These are phyloP conservation scores for Trametes sanguinea DNA, from an alignment of 768 basidiomycete genomes.

Conservation along the genomic window DNA sequence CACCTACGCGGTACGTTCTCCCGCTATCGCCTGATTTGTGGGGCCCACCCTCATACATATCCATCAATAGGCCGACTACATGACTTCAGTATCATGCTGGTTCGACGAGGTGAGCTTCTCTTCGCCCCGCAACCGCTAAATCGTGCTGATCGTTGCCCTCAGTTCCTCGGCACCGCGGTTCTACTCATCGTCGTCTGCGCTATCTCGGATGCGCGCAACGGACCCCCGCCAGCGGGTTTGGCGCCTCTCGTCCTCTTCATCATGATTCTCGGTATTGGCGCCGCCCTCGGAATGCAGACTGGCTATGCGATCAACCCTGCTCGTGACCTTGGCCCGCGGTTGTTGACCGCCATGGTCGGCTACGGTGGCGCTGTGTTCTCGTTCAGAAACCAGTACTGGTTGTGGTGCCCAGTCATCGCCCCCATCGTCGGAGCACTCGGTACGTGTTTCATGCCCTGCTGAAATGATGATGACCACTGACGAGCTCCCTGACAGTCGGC, in stretches of 20 bases:
- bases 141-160: neutral
- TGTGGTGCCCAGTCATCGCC: constrained; percentile 66
- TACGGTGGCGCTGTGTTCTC: constrained; percentile 55
- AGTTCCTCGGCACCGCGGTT: constrained; percentile 60
- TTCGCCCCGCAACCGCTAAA: neutral
- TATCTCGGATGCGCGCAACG: constrained; percentile 54
- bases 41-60: constrained; percentile 25
- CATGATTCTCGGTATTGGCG: constrained; percentile 57
- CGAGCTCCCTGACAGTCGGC: constrained; percentile 35
- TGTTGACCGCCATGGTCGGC: constrained; percentile 73
- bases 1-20: constrained; percentile 56
- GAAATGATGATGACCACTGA: neutral
- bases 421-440: constrained; percentile 59
- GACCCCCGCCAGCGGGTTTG: constrained; percentile 49
- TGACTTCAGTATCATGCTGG: constrained; percentile 47
- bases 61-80: constrained; percentile 33
- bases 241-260: constrained; percentile 59
- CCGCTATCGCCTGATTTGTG: neutral
- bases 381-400: constrained; percentile 63
- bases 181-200: constrained; percentile 57
- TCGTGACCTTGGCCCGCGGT: constrained; percentile 69
- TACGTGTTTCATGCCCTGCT: neutral
- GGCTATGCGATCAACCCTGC: constrained; percentile 71
- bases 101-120: constrained; percentile 42
- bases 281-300: constrained; percentile 63